A percentile compares a stretch with the other conserved stretches of the same genome.
phyloP scores from a whole-genome alignment of 169 alveolate genomes.

The Blepharisma undulans region DNA sequence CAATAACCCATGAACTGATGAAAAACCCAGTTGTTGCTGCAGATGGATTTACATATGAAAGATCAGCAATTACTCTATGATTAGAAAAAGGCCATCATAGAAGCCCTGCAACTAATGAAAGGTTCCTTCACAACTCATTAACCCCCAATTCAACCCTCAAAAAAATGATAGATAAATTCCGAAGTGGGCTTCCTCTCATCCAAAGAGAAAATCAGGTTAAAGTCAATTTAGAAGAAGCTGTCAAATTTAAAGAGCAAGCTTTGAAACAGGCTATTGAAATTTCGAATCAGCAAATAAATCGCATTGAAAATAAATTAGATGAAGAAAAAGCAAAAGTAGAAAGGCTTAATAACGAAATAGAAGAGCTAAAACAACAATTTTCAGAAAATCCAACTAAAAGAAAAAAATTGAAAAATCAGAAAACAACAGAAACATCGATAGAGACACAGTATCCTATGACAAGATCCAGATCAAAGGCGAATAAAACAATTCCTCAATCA shows the following conservation, averaged over 20 bases:
- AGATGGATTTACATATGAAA: neutral
- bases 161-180: neutral
- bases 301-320: neutral
- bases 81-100: neutral
- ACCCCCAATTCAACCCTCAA: neutral
- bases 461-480: neutral
- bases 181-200: neutral
- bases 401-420: neutral
- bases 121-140: neutral
- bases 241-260: neutral
- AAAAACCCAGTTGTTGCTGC: slow-evolving; percentile 62
- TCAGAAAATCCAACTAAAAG: neutral
- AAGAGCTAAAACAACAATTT: neutral
- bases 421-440: neutral
- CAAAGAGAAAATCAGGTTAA: neutral
- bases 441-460: neutral
- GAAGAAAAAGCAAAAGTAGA: neutral
- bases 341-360: neutral
- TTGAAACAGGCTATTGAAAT: neutral
- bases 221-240: neutral
- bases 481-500: neutral
- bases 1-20: slow-evolving; percentile 61
- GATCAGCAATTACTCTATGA: neutral
- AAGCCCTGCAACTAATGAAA: neutral
- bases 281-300: neutral